Evolutionary conservation across 2,329 filamentous ascomycete genomes (phyloP), one percentile per base, ranked within the genome.

Genomic region (Ascomycota sp.): DNA sequence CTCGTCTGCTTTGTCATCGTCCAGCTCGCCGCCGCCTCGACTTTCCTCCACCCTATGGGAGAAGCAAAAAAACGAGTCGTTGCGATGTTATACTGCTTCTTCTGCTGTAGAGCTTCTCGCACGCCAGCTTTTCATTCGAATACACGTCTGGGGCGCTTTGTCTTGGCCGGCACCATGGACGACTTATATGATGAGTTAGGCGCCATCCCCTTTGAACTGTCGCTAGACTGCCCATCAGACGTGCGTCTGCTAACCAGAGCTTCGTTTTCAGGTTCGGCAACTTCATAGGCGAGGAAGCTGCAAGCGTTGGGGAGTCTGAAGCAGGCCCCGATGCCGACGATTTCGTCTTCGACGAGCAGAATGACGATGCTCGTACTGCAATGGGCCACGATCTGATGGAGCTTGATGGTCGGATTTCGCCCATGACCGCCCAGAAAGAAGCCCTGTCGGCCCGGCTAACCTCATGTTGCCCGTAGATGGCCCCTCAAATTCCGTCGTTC

Each of bases 111-210:
- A n/a, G n/a, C n/a, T n/a, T n/a, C n/a, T n/a, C n/a, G n/a, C n/a
- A n/a, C n/a, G n/a, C n/a, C n/a, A n/a, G n/a, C n/a, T n/a, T n/a
- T n/a, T n/a, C n/a, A n/a, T n/a, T n/a, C n/a, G n/a, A n/a, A n/a
- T n/a, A n/a, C n/a, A n/a, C n/a, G n/a, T n/a, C n/a, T n/a, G n/a
- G n/a, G n/a, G n/a, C n/a, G n/a, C n/a, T n/a, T n/a, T n/a, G n/a
- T n/a, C n/a, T n/a, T n/a, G n/a, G n/a, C 35, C 13, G 35, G 32
- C 39, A 51, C 43, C 44, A 89, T 93, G 83, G 85, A 94, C 62
- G 85, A 94, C 56, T 73, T 94, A 43, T 94, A 95, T 53, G 86
- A 95, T 59, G 86, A 95, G 81, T 91, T 60, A 38, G 58, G 21
- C 33, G 27, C 29, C 30, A 9, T 15, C 17, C 4, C 9, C 26